Percentiles rank a stretch among this genome's conserved stretches.
phyloP scores from a whole-genome alignment of 169 alveolate genomes.

The Eimeria brunetti region DNA sequence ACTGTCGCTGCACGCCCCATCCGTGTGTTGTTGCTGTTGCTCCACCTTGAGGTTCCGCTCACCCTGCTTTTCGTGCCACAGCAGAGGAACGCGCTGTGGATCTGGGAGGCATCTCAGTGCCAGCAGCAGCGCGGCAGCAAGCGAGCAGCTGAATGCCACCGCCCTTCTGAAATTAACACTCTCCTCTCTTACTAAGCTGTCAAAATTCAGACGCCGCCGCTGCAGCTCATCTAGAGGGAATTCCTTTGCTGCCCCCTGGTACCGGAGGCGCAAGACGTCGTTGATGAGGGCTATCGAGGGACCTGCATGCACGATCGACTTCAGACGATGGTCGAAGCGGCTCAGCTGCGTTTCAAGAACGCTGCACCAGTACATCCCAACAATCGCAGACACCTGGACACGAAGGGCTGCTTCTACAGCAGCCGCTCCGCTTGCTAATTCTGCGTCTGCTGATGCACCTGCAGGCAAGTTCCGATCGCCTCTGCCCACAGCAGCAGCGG shows the following conservation, averaged over 20 bases:
- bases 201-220: background rate
- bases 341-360: background rate
- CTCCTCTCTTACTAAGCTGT: background rate
- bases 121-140: conserved; percentile 59
- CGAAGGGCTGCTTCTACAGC: conserved; percentile 58
- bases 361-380: conserved; percentile 62
- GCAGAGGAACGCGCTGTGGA: background rate
- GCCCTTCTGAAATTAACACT: conserved; percentile 10
- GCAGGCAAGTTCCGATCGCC: background rate
- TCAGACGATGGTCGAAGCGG: background rate
- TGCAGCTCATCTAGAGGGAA: background rate
- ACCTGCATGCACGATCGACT: background rate
- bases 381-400: conserved; percentile 4
- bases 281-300: background rate
- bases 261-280: background rate
- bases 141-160: conserved; percentile 46
- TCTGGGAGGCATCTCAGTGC: conserved; percentile 44
- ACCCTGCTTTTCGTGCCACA: background rate
- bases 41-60: background rate
- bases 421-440: background rate
- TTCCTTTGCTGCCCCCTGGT: background rate
- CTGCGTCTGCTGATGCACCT: background rate
- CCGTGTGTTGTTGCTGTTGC: background rate
- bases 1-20: background rate
- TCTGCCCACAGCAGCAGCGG: background rate